Conservation (phyloP, 1,139 yeast species). For the Arxiozyma bovina region DNA sequence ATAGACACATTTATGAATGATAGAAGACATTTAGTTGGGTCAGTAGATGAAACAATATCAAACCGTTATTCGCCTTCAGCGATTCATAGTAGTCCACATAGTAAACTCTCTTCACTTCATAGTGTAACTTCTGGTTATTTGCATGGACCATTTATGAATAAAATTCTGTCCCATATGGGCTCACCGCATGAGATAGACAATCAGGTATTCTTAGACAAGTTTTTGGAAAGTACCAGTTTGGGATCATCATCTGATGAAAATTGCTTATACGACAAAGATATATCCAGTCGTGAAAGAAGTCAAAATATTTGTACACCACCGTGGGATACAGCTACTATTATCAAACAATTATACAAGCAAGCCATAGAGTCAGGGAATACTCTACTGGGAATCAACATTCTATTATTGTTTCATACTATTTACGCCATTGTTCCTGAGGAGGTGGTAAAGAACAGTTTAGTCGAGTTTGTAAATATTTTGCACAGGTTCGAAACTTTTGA, state of each 20-base stretch:
- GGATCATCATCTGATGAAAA: not conserved
- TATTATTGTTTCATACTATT: conserved; percentile 24
- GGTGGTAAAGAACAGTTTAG: conserved; percentile 24
- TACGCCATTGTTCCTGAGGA: conserved; percentile 22
- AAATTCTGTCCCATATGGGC: conserved; percentile 4
- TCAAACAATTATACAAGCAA: conserved; percentile 25
- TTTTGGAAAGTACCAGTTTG: not conserved
- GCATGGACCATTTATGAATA: conserved; percentile 6
- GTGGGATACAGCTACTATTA: conserved; percentile 25
- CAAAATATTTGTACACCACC: conserved; percentile 16
- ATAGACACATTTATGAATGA: conserved; percentile 14
- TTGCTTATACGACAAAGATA: not conserved
- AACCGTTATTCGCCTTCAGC: conserved; percentile 4
- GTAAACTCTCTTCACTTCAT: conserved; percentile 13
- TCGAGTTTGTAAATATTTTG: conserved; percentile 26
- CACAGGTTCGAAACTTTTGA: conserved; percentile 31
- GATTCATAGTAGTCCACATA: conserved; percentile 12
- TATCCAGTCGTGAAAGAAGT: not conserved
- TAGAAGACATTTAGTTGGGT: conserved; percentile 6
- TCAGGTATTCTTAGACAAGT: not conserved
- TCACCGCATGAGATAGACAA: not conserved
- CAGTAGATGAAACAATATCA: conserved; percentile 3
- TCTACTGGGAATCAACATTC: conserved; percentile 22
- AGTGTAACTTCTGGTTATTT: conserved; percentile 8
- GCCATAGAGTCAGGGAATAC: conserved; percentile 28